Conservation (phyloP, 345 rosid species). For the Acer saccharum region DNA sequence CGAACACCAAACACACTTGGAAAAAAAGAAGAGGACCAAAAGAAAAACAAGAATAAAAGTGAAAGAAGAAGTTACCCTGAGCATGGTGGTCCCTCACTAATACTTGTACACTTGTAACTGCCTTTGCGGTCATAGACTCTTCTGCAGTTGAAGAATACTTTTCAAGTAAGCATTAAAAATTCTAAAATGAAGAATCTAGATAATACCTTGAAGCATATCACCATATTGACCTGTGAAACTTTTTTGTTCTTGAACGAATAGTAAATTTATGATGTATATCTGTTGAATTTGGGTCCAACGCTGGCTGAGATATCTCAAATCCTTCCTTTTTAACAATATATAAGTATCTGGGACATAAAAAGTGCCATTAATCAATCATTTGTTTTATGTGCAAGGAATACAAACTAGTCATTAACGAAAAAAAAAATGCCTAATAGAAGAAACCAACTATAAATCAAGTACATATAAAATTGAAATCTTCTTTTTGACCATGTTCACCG, state of each 20-base stretch:
- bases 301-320: conserved; percentile 98
- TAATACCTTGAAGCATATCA: conserved; percentile 11
- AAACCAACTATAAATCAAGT: background rate
- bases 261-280: conserved; percentile 96
- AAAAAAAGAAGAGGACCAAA: background rate
- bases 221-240: conserved; percentile 61
- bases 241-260: conserved; percentile 76
- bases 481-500: background rate
- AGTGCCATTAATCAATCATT: conserved; percentile 1
- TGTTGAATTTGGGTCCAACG: conserved; percentile 89
- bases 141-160: conserved; percentile 46
- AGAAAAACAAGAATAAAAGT: background rate
- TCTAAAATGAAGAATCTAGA: conserved; percentile 1
- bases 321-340: conserved; percentile 72
- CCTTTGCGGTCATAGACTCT: conserved; percentile 88
- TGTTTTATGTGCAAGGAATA: background rate
- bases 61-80: conserved; percentile 62
- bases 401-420: no score
- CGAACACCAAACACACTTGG: background rate
- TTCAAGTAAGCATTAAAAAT: conserved; percentile 14
- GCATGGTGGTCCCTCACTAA: conserved; percentile 97
- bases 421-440: no score
- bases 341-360: conserved; percentile 60
- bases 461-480: background rate
- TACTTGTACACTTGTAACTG: conserved; percentile 74